Evolutionary conservation across 768 basidiomycete species (phyloP).

Genomic region (Mycena albidolilacea): DNA sequence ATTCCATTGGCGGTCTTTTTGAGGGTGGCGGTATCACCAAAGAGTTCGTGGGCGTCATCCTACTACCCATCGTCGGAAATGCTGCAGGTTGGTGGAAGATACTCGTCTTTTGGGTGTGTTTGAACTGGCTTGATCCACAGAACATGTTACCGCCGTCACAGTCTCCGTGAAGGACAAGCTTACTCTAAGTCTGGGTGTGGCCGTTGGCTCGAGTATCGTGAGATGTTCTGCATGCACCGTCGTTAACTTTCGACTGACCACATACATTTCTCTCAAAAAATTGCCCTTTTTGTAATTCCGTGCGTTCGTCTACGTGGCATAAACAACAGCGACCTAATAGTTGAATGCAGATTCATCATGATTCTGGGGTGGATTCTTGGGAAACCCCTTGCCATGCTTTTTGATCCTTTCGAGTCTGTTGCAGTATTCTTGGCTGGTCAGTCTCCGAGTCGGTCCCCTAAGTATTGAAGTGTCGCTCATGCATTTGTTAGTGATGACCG

Average conservation of each 20-base stretch:
- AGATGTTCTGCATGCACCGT: conserved; percentile 45
- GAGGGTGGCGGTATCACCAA: conserved; percentile 67
- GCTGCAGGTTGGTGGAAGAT: conserved; percentile 69
- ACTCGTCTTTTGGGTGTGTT: not conserved
- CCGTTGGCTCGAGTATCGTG: conserved; percentile 90
- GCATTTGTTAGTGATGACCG: conserved; percentile 76
- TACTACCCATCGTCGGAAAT: conserved; percentile 95
- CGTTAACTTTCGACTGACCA: conserved; percentile 2
- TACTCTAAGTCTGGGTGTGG: conserved; percentile 88
- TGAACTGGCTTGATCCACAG: conserved; percentile 47
- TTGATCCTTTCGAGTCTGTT: conserved; percentile 92
- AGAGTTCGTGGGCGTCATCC: conserved; percentile 87
- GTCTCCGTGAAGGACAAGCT: conserved; percentile 93
- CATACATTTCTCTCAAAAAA: conserved; percentile 67
- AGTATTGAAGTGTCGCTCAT: not conserved
- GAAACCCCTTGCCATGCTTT: conserved; percentile 85
- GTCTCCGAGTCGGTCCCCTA: conserved; percentile 5
- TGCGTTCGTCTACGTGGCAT: conserved; percentile 51
- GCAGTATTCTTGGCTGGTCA: conserved; percentile 58
- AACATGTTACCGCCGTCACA: conserved; percentile 93
- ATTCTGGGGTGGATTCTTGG: conserved; percentile 85
- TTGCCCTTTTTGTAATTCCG: conserved; percentile 89
- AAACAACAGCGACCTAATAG: not conserved
- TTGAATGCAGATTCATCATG: conserved; percentile 71
- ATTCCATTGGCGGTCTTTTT: conserved; percentile 85